Evolutionary conservation across 116 monocot species (phyloP).

Genomic region (Posidonia oceanica): DNA sequence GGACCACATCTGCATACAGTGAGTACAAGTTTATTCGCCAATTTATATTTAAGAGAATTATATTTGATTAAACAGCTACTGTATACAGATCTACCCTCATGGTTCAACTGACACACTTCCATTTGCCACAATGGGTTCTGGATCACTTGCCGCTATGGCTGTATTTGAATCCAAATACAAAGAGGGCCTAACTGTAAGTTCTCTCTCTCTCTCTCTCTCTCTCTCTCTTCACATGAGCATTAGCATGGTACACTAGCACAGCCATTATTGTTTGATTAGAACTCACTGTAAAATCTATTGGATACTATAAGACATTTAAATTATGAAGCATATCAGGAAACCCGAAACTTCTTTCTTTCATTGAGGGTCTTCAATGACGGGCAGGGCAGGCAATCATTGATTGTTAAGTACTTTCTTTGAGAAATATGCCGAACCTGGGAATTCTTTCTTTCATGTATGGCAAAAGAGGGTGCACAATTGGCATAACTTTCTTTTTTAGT

Average conservation of each 20-base stretch:
- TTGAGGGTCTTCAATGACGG: too few species aligned
- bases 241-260: neutral
- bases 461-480: too few species aligned
- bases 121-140: slow-evolving; percentile 98
- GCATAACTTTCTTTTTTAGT: too few species aligned
- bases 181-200: slow-evolving; percentile 70
- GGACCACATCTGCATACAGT: slow-evolving; percentile 99
- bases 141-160: slow-evolving; percentile 92
- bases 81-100: slow-evolving; percentile 81
- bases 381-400: too few species aligned
- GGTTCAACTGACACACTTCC: slow-evolving; percentile 98
- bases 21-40: slow-evolving; percentile 11
- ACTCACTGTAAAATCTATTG: too few species aligned
- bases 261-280: too few species aligned
- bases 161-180: slow-evolving; percentile 88
- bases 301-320: too few species aligned
- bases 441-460: too few species aligned
- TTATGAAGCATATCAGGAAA: too few species aligned
- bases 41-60: neutral
- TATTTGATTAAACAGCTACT: neutral
- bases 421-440: too few species aligned
- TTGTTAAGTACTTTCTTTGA: too few species aligned
- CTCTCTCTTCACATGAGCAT: neutral
- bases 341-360: too few species aligned
- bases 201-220: neutral